These are phyloP conservation scores for Tuber indicum DNA, from an alignment of 495 filamentous ascomycete species.

Conservation along the genomic window DNA sequence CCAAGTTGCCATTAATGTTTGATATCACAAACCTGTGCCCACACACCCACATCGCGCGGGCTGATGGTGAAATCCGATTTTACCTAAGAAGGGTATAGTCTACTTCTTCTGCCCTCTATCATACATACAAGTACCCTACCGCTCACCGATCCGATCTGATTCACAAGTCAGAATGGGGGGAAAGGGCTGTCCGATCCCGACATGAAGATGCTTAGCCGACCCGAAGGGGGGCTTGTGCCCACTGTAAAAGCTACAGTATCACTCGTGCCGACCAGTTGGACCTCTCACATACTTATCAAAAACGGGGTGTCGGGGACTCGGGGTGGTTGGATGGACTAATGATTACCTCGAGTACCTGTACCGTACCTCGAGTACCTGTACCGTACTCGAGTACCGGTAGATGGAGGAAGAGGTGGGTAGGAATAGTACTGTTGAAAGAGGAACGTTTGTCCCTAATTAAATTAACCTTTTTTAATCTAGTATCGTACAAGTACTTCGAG, in stretches of 20 bases:
- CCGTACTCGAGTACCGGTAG: background rate
- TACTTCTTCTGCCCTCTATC: background rate
- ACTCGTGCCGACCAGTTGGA: background rate
- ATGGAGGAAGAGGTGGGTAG: background rate
- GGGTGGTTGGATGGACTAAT: background rate
- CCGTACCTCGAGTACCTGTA: too few relatives aligned
- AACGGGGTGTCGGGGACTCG: background rate
- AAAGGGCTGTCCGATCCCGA: background rate
- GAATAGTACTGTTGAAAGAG: background rate
- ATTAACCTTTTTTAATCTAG: background rate
- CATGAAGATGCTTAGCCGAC: background rate
- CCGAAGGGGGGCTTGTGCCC: background rate
- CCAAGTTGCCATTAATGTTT: background rate
- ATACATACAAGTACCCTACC: conserved; percentile 1
- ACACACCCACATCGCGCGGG: background rate
- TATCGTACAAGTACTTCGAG: background rate
- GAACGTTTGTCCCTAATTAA: background rate
- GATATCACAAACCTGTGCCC: background rate
- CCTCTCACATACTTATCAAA: background rate
- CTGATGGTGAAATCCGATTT: background rate
- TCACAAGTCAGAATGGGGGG: background rate
- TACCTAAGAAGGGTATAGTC: background rate
- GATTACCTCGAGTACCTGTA: background rate
- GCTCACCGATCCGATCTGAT: conserved; percentile 5
- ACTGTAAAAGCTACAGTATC: background rate